A percentile compares a stretch with the other conserved stretches of the same genome.
Evolutionary conservation across 345 rosid genomes (phyloP).

Genomic region (Ailanthus altissimus): DNA sequence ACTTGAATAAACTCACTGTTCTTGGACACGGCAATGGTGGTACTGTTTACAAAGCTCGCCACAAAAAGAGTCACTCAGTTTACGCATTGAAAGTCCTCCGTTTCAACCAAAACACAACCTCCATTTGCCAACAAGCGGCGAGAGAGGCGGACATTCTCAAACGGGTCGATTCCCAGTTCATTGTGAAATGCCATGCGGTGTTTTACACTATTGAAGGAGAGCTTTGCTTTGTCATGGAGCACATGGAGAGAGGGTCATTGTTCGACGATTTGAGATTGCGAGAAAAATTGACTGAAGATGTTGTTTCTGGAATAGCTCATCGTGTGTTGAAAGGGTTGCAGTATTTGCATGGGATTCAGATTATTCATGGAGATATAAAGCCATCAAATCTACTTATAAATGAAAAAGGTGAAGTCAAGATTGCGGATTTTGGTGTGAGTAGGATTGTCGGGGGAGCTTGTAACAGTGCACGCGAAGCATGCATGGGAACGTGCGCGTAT

Average conservation of each 20-base stretch:
- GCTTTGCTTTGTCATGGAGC: constrained; percentile 62
- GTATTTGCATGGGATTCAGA: constrained; percentile 50
- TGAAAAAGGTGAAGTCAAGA: constrained; percentile 50
- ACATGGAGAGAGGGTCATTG: constrained; percentile 63
- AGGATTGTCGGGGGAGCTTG: constrained; percentile 32
- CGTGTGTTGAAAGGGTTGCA: constrained; percentile 48
- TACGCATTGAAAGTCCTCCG: constrained; percentile 58
- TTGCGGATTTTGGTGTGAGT: constrained; percentile 74
- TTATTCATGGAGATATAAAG: constrained; percentile 69
- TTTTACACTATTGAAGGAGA: constrained; percentile 34
- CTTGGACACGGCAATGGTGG: constrained; percentile 66
- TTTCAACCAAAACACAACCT: constrained; percentile 27
- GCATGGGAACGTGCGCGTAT: constrained; percentile 65
- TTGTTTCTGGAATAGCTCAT: constrained; percentile 38
- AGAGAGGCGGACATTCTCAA: constrained; percentile 58
- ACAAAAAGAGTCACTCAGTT: constrained; percentile 33
- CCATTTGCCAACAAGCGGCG: constrained; percentile 29
- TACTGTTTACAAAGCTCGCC: constrained; percentile 57
- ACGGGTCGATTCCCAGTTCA: constrained; percentile 44
- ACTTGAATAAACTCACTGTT: constrained; percentile 50
- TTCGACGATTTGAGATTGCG: constrained; percentile 31
- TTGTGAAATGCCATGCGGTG: constrained; percentile 54
- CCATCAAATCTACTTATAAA: constrained; percentile 67
- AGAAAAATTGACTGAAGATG: constrained; percentile 32
- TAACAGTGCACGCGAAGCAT: constrained; percentile 15